Base-by-base conservation (phyloP, 352 stramenopile species). In the Globisporangium parvum region DNA sequence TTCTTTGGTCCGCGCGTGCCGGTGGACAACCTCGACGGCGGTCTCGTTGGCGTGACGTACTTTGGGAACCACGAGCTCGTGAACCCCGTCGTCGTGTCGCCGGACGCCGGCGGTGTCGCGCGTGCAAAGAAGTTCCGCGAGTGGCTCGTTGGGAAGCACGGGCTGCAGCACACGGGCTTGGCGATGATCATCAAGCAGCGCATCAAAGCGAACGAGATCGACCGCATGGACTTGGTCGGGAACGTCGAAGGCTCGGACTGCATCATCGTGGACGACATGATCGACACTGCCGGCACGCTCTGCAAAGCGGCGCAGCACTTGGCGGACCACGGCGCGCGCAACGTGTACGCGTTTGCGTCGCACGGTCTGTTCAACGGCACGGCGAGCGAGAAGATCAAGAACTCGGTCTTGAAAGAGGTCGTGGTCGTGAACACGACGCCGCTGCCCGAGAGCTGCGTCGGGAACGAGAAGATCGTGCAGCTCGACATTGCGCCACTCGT, bases 101-200 rank as follows among this genome's bases (percentile, higher is more conserved):
- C 97, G 10, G 97, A 99, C 75, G 97, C 97, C 45, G 97, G 97
- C 37, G 97, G 97, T 69, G 97, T 99, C 33, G 98, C 98, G 35
- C 90, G 97, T 56, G 97, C 97, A 49, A 99, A 99, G 81, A 98
- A 99, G 78, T 99, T 99, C 78, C 97, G 98, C 53, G 97, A 99
- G 75, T 98, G 96, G 68, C 92, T 99, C 35, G 88, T 96, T 39
- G 89, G 95, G 65, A 98, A 99, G 75, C 95, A 98, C 75, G 95
- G 97, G 8, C 86, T 98, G 52, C 85, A 93, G 47, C 98, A 99
- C 73, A 96, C 97, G 46, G 96, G 96, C 11, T 86, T 99, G 24
- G 97, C 97, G 44, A 99, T 99, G 97, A 99, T 99, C 86, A 98
- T 99, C 76, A 99, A 99, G 81, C 97, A 99, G 86, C 92, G 97